Percentiles rank a stretch among this genome's conserved stretches.
phyloP scores from a whole-genome alignment of 495 filamentous ascomycete genomes.

The Aspergillus homomorphus region DNA sequence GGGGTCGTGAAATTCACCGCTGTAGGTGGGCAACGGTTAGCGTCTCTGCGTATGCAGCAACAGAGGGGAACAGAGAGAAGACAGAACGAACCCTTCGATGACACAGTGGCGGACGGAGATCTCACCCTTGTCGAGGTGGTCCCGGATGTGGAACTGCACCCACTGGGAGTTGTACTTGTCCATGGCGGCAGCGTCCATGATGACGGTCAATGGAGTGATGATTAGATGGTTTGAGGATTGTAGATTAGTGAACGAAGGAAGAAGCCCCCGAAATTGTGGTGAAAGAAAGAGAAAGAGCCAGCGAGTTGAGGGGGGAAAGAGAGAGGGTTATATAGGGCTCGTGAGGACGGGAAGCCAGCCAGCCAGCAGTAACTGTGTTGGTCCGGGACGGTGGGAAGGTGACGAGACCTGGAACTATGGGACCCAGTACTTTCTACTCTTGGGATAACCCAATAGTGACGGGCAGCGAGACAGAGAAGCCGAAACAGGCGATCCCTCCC shows the following conservation, averaged over 20 bases:
- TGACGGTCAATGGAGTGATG: not conserved
- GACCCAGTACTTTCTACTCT: not conserved
- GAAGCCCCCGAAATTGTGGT: not conserved
- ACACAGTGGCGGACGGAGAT: constrained; percentile 33
- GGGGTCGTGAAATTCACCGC: constrained; percentile 35
- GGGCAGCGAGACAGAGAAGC: not conserved
- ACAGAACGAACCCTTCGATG: constrained; percentile 29
- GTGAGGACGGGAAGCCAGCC: not conserved
- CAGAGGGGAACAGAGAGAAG: not conserved
- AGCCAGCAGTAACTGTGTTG: not conserved
- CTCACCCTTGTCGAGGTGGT: constrained; percentile 32
- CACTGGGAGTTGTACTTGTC: constrained; percentile 25
- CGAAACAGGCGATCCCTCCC: not conserved
- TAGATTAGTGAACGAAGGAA: not conserved
- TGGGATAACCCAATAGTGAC: not conserved
- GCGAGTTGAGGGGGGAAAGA: not conserved
- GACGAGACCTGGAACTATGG: not conserved
- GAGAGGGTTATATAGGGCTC: not conserved
- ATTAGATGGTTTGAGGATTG: not conserved
- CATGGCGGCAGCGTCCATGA: not conserved
- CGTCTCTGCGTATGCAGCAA: not conserved
- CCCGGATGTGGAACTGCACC: constrained; percentile 40
- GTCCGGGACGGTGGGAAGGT: not conserved
- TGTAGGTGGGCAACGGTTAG: constrained; percentile 6
- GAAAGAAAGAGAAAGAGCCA: not conserved